Evolutionary conservation across 2,329 filamentous ascomycete genomes (phyloP), one percentile per base, ranked within the genome.

Genomic region (Thermothelomyces thermophilus): DNA sequence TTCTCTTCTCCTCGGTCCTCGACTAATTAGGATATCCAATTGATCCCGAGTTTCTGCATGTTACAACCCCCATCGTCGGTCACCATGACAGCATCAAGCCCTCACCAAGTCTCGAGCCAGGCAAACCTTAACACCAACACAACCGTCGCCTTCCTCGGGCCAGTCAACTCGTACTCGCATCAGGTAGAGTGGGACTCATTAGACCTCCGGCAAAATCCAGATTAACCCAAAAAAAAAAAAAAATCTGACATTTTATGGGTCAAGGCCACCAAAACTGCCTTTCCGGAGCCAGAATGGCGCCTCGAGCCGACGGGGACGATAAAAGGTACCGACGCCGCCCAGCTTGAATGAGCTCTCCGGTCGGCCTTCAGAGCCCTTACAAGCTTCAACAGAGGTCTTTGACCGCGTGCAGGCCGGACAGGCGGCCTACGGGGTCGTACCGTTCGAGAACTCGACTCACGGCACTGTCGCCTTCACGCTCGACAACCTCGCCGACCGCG

Each of bases 401-500:
- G 74, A 83, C 44, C 76, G 82, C 14, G 86, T 95, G 5, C 88
- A 94, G 62, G 73, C 75, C 33, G 76, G 79, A 51, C 64, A 71
- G 39, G 80, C 80, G 0, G 69, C 77, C 46, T 83, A 83, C 50
- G 93, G 90, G 58, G 86, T 97, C 28, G 86, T 96, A 1, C 93
- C 93, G 6, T 90, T 95, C 68, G 91, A 97, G 66, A 98, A 98
- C 73, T 94, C 87, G 35, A 91, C 88, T 64, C 95, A 97, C 68
- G 93, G 93, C 62, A 84, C 86, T 48, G 93, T 98, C 43, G 82
- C 93, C 49, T 87, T 89, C 66, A 95, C 90, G 0, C 78, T 97
- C 20, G 90, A 96, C 68, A 80, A 91, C 57, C 81, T 98, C 53
- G 88, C 88, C 57, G 89, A 95, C 69, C 75, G 86, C 22, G 71